Evolutionary conservation across 805 yeast species (phyloP).

Genomic region (Myxozyma vanderwaltii): DNA sequence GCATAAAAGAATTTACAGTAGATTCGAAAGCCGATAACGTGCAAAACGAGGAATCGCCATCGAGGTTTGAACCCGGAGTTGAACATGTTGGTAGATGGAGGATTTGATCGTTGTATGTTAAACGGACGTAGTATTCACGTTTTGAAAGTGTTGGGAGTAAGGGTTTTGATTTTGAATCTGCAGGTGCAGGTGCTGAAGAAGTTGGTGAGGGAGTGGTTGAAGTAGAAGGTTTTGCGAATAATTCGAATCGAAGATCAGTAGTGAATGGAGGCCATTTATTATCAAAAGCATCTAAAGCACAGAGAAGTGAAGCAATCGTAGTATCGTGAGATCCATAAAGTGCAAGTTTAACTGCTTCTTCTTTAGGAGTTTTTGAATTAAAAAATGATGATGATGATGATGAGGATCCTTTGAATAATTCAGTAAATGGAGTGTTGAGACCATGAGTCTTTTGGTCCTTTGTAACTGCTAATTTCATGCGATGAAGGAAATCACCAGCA

Average conservation of each 20-base stretch:
- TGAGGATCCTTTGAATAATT: not conserved
- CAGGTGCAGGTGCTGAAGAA: not conserved
- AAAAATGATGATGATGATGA: not conserved
- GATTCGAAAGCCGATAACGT: constrained; percentile 23
- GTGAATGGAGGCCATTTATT: constrained; percentile 35
- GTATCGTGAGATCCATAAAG: constrained; percentile 36
- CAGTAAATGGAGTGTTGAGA: not conserved
- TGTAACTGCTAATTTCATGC: constrained; percentile 25
- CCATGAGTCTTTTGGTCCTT: constrained; percentile 11
- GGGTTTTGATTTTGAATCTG: not conserved
- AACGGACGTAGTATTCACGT: constrained; percentile 32
- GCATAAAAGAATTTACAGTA: constrained; percentile 14
- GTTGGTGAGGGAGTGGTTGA: not conserved
- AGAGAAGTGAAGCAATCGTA: constrained; percentile 33
- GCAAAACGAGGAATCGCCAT: constrained; percentile 23
- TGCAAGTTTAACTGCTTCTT: constrained; percentile 23
- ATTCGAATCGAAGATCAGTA: constrained; percentile 31
- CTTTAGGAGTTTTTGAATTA: no score
- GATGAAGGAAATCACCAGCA: constrained; percentile 30
- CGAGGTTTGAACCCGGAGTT: constrained; percentile 10
- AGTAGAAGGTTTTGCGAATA: constrained; percentile 17
- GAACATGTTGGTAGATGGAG: constrained; percentile 32
- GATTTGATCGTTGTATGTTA: constrained; percentile 29
- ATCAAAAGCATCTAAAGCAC: constrained; percentile 31
- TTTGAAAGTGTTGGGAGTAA: not conserved